phyloP scores from a whole-genome alignment of 2,329 filamentous ascomycete species.

The Penicillium crustosum region DNA sequence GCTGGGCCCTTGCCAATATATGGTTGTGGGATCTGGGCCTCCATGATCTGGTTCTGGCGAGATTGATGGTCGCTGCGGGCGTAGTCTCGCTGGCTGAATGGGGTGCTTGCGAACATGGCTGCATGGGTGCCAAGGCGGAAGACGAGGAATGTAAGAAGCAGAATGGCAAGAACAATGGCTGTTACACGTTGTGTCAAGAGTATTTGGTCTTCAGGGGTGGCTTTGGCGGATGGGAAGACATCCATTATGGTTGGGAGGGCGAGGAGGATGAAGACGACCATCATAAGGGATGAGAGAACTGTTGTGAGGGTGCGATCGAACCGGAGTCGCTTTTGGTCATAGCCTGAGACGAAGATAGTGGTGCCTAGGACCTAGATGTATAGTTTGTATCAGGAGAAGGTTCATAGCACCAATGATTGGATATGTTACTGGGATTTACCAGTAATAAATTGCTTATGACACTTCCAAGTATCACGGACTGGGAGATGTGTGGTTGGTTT shows the following conservation, averaged over 20 bases:
- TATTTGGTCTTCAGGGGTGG: constrained; percentile 8
- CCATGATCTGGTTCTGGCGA: neutral
- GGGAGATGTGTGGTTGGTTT: constrained; percentile 71
- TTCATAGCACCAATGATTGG: neutral
- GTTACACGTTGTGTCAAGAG: constrained; percentile 12
- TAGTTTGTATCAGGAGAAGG: neutral
- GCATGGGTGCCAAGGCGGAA: constrained; percentile 20
- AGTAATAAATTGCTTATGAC: constrained; percentile 82
- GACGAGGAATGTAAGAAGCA: constrained; percentile 14
- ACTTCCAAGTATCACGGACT: constrained; percentile 80
- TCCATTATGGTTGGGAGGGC: constrained; percentile 20
- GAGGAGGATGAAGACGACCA: constrained; percentile 20
- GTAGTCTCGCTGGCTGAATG: constrained; percentile 3
- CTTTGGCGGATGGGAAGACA: constrained; percentile 16
- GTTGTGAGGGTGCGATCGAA: constrained; percentile 22
- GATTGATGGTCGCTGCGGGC: neutral
- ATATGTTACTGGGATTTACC: constrained; percentile 43
- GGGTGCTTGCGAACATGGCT: constrained; percentile 16
- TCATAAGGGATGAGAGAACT: constrained; percentile 24
- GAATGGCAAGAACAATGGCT: constrained; percentile 11
- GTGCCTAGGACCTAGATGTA: constrained; percentile 16
- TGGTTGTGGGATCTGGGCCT: neutral
- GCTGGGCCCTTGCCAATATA: neutral
- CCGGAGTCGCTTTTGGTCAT: constrained; percentile 17
- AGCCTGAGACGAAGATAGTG: constrained; percentile 16